Base-by-base conservation (phyloP, 2,329 filamentous ascomycete genomes). In the Trichoderma harzianum region DNA sequence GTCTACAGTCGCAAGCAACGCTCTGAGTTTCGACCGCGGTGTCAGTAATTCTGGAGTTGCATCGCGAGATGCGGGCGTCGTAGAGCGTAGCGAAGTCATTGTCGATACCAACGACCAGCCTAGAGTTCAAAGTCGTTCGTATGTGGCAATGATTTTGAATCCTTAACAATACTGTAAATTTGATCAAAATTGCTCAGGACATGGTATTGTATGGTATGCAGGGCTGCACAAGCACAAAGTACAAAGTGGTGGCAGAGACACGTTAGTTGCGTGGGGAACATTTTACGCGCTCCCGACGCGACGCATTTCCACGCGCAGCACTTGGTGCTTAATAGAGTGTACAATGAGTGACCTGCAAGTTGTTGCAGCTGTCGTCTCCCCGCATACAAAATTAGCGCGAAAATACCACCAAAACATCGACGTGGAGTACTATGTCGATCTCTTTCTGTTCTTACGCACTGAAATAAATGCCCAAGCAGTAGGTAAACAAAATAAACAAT, bases 21-120 rank as follows among this genome's bases (percentile, higher is more conserved):
- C 86, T 74, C 81, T 83, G 64, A 90, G 83, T 75, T 89, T 90
- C 24, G 88, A 86, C 53, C 81, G 82, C 7, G 88, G 88, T 12
- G 88, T 81, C 64, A 86, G 51, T 57, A 81, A 84, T 71, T 84
- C 80, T 60, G 85, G 82, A 53, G 80, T 80, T 62, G 82, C 83
- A 73, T 79, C 82, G 75, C 81, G 79, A 67, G 80, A 83, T 30
- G 67, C 78, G 53, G 84, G 84, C 57, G 86, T 85, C n/a, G 84
- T 79, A 68, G 84, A 81, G 76, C 82, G 80, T 72, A 83, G 79
- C 43, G 86, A 85, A 77, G 85, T 81, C 87, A 89, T 89, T 78
- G 75, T 76, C 3, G 63, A 69, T 53, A 62, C 57, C 70, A 72
- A 67, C 71, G 69, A 26, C 60, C 36, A 24, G 53, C 61, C 21